A percentile compares a stretch with the other conserved stretches of the same genome.
phyloP scores from a whole-genome alignment of 2,329 filamentous ascomycete genomes.

The Hirsutella minnesotensis region DNA sequence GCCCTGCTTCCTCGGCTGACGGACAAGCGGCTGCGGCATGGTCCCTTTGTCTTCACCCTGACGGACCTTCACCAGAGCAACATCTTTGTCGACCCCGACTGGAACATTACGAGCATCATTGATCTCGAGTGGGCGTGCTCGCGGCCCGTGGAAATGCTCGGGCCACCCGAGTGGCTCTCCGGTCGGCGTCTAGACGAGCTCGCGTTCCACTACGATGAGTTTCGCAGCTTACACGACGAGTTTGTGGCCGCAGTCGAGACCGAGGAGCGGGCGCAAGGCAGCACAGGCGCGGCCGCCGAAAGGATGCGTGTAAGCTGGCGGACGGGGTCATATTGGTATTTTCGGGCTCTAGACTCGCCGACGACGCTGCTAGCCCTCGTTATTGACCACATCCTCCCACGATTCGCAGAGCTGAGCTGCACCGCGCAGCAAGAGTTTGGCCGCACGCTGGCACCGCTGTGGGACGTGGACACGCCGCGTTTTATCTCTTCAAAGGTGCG shows the following conservation, averaged over 20 bases:
- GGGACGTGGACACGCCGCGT: neutral
- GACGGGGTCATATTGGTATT: neutral
- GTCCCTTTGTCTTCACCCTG: conserved; percentile 20
- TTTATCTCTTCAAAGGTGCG: neutral
- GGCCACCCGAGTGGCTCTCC: conserved; percentile 17
- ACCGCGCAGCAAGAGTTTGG: neutral
- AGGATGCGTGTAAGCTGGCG: neutral
- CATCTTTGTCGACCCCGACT: conserved; percentile 22
- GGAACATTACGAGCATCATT: conserved; percentile 19
- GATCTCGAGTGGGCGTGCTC: conserved; percentile 22
- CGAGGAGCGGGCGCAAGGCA: neutral
- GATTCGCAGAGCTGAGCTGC: neutral
- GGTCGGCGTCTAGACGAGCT: neutral
- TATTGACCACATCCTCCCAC: neutral
- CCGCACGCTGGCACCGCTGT: neutral
- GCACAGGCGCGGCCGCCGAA: neutral
- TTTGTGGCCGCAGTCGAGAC: neutral
- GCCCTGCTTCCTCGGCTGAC: conserved; percentile 12
- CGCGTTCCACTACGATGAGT: neutral
- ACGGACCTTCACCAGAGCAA: conserved; percentile 28
- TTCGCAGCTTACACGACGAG: neutral
- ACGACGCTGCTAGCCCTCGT: neutral
- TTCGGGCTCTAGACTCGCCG: neutral
- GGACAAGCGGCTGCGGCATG: conserved; percentile 10
- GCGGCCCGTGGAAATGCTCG: conserved; percentile 16